Percentiles rank a stretch among this genome's conserved stretches.
These are phyloP conservation scores for Cydonia oblonga DNA, from an alignment of 331 rosid species.

Conservation along the genomic window DNA sequence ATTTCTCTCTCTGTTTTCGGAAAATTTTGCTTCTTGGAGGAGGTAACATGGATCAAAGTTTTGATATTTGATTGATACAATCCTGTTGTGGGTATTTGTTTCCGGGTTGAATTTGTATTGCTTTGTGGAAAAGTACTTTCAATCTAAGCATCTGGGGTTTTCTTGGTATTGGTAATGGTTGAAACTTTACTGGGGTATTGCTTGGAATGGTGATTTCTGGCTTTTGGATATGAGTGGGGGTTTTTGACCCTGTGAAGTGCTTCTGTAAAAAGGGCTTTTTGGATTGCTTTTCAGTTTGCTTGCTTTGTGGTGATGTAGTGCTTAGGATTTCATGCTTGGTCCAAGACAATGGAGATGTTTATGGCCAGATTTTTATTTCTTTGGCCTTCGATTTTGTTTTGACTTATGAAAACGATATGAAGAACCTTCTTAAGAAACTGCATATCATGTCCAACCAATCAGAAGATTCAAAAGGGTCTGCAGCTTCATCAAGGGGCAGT, in stretches of 20 bases:
- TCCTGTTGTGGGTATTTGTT: conserved; percentile 16
- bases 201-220: conserved; percentile 22
- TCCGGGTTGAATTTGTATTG: conserved; percentile 6
- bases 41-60: conserved; percentile 26
- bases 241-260: conserved; percentile 3
- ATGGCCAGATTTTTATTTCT: conserved; percentile 41
- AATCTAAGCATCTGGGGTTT: conserved; percentile 45
- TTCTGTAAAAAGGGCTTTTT: conserved; percentile 22
- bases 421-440: conserved; percentile 88
- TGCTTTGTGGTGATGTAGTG: conserved; percentile 21
- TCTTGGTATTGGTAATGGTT: conserved; percentile 12
- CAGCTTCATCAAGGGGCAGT: conserved; percentile 43
- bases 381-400: conserved; percentile 27
- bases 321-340: conserved; percentile 52
- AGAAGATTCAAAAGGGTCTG: conserved; percentile 51
- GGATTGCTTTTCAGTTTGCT: conserved; percentile 16
- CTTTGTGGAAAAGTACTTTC: conserved; percentile 19
- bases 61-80: conserved; percentile 22
- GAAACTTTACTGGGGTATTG: conserved; percentile 28
- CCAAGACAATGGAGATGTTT: conserved; percentile 61
- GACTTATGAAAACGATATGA: conserved; percentile 47
- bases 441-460: conserved; percentile 61
- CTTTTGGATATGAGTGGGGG: conserved; percentile 33
- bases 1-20: conserved; percentile 15
- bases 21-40: conserved; percentile 22